Percentiles rank a stretch among this genome's conserved stretches.
phyloP scores from a whole-genome alignment of 306 rosid genomes.

The Medicago ruthenica region DNA sequence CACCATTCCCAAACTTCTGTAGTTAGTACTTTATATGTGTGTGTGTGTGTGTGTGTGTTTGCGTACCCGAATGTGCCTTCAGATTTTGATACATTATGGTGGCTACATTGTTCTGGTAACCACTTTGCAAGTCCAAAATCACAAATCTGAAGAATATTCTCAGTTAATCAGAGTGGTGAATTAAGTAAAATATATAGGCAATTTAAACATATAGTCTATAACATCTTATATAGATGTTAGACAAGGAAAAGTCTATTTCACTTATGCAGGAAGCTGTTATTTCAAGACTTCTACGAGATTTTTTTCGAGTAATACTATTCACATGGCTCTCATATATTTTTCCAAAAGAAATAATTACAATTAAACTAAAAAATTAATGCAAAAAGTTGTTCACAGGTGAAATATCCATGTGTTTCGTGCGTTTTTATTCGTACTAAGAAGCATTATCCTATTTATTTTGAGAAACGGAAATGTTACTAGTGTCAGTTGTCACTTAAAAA shows the following conservation, averaged over 20 bases:
- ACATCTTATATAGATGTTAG: too few species aligned
- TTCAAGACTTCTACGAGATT: not conserved
- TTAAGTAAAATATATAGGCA: not conserved
- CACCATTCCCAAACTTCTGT: not conserved
- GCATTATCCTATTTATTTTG: not conserved
- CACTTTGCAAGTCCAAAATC: slow-evolving; percentile 96
- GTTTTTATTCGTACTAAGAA: not conserved
- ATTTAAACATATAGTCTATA: not conserved
- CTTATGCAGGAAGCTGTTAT: not conserved
- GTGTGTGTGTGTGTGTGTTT: not conserved
- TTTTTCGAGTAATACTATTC: not conserved
- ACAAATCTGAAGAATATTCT: slow-evolving; percentile 68
- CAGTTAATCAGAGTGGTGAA: slow-evolving; percentile 13
- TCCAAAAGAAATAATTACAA: not conserved
- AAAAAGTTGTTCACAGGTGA: not conserved
- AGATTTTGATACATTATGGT: slow-evolving; percentile 64
- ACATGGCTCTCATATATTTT: not conserved
- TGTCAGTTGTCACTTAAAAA: not conserved
- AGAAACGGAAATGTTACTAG: not conserved
- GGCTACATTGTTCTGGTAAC: slow-evolving; percentile 76
- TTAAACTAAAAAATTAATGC: not conserved
- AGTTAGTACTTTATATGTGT: not conserved
- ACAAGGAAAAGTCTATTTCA: not conserved
- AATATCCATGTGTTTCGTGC: not conserved
- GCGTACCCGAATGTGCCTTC: slow-evolving; percentile 92